These are phyloP conservation scores for Paratrimastix pyriformis DNA, from an alignment of 78 protist species.

Conservation along the genomic window DNA sequence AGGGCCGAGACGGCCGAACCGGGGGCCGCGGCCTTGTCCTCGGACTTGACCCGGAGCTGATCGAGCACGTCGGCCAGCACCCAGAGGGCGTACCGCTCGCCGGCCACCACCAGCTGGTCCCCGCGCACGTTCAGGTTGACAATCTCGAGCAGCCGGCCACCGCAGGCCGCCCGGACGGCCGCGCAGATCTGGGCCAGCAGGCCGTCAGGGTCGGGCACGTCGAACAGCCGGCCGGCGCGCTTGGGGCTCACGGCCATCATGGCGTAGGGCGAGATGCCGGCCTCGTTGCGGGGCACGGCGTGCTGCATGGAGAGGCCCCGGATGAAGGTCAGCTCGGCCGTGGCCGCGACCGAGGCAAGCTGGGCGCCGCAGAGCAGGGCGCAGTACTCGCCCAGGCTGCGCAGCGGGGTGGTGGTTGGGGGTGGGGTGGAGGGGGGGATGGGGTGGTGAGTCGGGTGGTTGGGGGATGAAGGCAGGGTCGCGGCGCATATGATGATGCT, in stretches of 20 bases:
- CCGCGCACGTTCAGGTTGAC: conserved; percentile 55
- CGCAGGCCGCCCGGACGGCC: not conserved
- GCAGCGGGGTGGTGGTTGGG: too few species aligned
- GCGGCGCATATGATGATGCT: too few species aligned
- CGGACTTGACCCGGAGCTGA: not conserved
- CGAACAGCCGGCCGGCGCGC: conserved; percentile 23
- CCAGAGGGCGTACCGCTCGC: conserved; percentile 33
- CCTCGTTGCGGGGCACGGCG: conserved; percentile 37
- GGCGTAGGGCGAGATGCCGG: conserved; percentile 36
- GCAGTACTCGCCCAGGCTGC: conserved; percentile 62
- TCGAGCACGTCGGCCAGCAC: conserved; percentile 25
- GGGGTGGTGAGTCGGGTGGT: too few species aligned
- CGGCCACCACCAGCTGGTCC: conserved; percentile 54
- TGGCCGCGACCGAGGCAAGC: conserved; percentile 23
- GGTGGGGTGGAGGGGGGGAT: too few species aligned
- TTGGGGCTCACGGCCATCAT: conserved; percentile 52
- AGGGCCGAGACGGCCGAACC: not conserved
- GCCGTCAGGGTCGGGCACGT: not conserved
- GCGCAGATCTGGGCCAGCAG: too few species aligned
- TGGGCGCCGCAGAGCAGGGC: conserved; percentile 30
- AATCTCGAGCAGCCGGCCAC: conserved; percentile 34
- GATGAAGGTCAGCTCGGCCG: conserved; percentile 41
- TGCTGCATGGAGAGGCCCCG: conserved; percentile 57
- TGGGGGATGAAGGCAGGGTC: too few species aligned
- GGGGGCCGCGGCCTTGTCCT: not conserved